Evolutionary conservation across 108 stramenopile species (phyloP), one percentile per base, ranked within the genome.

Genomic region (Cylindrotheca fusiformis): DNA sequence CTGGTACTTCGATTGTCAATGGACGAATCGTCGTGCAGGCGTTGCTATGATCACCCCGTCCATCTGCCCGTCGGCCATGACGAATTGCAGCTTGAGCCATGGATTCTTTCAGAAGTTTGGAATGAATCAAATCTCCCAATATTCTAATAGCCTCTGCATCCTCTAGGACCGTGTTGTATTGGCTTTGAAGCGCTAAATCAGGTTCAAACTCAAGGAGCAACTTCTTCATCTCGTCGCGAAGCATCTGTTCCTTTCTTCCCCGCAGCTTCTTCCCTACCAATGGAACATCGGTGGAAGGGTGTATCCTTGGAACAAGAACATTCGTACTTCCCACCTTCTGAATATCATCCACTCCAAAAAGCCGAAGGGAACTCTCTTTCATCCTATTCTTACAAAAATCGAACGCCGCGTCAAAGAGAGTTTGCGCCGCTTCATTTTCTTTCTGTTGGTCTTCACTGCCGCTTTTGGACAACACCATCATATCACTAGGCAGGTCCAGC

Each of bases 61-160:
- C 73, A 65, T 91, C 90, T 50, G 81, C 75, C 27, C 90, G 71
- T 33, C 57, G 52, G 22, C 71, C 59, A 45, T 78, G 44, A 17
- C 67, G 20, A 21, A 69, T 61, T 2, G 76, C 72, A 23, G 79
- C 28, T 21, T 62, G 36, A 18, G 20, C 32, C 61, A 91, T 55
- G 30, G 74, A 73, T 46, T 64, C 67, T 52, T 81, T 52, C 51
- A 83, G 67, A n/a, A 81, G 41, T 17, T 68, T 20, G 31, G 81
- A 72, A 27, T 77, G 76, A 22, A 81, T 66, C 33, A 58, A 49
- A 62, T 77, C 67, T 23, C 52, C 65, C 41, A 23, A 20, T 14
- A 33, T 2, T 19, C 12, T 4, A 8, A 51, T 51, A 5, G 50
- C 21, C 12, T n/a, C 20, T 14, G 0, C 29, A 17, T 48, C 47